These are phyloP conservation scores for Osmanthus fragrans DNA, from an alignment of 257 asterid species.

Conservation along the genomic window DNA sequence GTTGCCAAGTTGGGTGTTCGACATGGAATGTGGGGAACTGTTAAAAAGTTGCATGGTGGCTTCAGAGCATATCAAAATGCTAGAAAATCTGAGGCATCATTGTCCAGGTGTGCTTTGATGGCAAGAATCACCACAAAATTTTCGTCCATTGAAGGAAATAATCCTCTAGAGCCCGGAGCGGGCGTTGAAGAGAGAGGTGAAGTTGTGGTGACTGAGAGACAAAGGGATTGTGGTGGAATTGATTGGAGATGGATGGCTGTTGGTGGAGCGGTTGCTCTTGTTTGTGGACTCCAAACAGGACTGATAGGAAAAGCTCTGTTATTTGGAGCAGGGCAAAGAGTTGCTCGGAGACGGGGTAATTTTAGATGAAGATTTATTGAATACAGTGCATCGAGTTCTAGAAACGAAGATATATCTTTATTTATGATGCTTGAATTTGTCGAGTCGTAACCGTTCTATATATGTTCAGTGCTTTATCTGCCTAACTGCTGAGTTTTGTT, in stretches of 20 bases:
- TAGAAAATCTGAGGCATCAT: conserved; percentile 41
- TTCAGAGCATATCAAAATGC: conserved; percentile 74
- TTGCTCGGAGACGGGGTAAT: conserved; percentile 50
- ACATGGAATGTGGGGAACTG: conserved; percentile 99
- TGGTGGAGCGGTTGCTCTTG: conserved; percentile 72
- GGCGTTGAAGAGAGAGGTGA: conserved; percentile 37
- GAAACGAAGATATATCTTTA: background rate
- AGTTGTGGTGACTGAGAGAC: conserved; percentile 22
- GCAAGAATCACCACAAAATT: conserved; percentile 50
- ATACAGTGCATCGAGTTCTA: background rate
- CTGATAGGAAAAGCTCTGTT: conserved; percentile 62
- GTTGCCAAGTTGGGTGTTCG: conserved; percentile 95
- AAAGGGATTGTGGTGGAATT: conserved; percentile 36
- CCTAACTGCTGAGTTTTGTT: background rate
- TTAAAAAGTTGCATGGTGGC: conserved; percentile 82
- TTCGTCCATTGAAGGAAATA: conserved; percentile 24
- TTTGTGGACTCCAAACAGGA: conserved; percentile 70
- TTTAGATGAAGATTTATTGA: conserved; percentile 12
- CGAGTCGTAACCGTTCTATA: background rate
- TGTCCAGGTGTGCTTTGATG: conserved; percentile 48
- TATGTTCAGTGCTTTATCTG: background rate
- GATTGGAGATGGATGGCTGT: conserved; percentile 67
- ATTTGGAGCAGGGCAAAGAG: conserved; percentile 74
- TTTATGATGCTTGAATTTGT: background rate
- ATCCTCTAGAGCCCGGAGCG: conserved; percentile 28